A percentile compares a stretch with the other conserved stretches of the same genome.
phyloP scores from a whole-genome alignment of 108 stramenopile species.

The Cylindrotheca fusiformis region DNA sequence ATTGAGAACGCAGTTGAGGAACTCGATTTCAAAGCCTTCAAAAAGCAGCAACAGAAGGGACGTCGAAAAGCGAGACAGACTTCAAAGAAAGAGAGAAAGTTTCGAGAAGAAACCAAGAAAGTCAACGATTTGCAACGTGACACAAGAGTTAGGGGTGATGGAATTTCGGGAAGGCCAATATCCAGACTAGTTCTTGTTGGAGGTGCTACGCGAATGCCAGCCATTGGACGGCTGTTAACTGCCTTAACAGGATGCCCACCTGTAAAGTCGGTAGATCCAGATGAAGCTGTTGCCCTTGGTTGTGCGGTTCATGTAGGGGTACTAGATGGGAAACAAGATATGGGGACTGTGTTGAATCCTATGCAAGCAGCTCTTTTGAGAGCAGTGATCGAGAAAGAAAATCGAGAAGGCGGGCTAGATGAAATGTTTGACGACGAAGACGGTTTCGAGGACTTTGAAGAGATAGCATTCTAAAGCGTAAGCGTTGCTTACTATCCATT shows the following conservation, averaged over 20 bases:
- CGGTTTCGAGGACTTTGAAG: slow-evolving; percentile 2
- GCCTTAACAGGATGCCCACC: slow-evolving; percentile 73
- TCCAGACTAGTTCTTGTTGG: slow-evolving; percentile 84
- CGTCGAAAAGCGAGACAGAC: slow-evolving; percentile 65
- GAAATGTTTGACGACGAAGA: slow-evolving; percentile 7
- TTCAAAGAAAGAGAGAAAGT: slow-evolving; percentile 61
- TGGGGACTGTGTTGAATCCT: slow-evolving; percentile 78
- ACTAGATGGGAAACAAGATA: slow-evolving; percentile 77
- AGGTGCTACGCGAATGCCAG: slow-evolving; percentile 88
- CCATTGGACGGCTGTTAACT: slow-evolving; percentile 67
- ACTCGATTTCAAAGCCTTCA: slow-evolving; percentile 50
- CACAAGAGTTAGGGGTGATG: slow-evolving; percentile 26
- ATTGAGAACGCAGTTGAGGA: slow-evolving; percentile 8
- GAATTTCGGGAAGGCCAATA: slow-evolving; percentile 80
- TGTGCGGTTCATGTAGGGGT: slow-evolving; percentile 90
- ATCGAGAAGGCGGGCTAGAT: slow-evolving; percentile 8
- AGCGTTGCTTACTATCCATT: background rate
- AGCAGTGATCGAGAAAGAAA: slow-evolving; percentile 55
- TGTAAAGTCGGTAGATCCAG: slow-evolving; percentile 80
- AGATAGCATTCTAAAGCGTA: background rate
- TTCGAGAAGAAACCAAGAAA: slow-evolving; percentile 59
- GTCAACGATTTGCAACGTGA: slow-evolving; percentile 37
- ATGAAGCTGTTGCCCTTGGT: slow-evolving; percentile 87
- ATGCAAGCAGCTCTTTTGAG: slow-evolving; percentile 85
- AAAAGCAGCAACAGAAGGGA: slow-evolving; percentile 76